A percentile compares a stretch with the other conserved stretches of the same genome.
Evolutionary conservation across 1,139 yeast genomes (phyloP).

Genomic region (Nakaseomyces sp.): DNA sequence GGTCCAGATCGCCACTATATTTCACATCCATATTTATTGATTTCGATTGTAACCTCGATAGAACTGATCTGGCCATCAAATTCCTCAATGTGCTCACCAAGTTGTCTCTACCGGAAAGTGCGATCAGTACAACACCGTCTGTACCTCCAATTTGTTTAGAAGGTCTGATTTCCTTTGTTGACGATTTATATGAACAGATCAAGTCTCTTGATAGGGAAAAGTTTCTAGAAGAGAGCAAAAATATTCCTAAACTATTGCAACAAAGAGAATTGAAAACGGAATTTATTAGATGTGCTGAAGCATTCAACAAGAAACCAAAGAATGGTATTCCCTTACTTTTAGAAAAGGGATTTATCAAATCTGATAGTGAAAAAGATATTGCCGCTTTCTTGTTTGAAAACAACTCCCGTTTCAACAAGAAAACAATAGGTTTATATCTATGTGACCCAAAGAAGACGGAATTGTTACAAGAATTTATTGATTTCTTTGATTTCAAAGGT

Average conservation of each 20-base stretch:
- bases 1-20: conserved; percentile 75
- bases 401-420: conserved; percentile 77
- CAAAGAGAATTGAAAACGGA: conserved; percentile 57
- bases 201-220: conserved; percentile 29
- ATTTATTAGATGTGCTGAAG: conserved; percentile 64
- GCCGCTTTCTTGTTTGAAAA: conserved; percentile 72
- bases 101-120: conserved; percentile 73
- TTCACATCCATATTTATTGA: conserved; percentile 71
- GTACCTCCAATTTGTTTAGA: conserved; percentile 92
- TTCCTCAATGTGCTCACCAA: conserved; percentile 65
- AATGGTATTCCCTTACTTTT: conserved; percentile 59
- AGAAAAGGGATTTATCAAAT: conserved; percentile 55
- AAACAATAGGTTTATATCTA: conserved; percentile 74
- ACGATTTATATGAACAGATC: conserved; percentile 53
- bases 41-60: conserved; percentile 86
- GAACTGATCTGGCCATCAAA: conserved; percentile 68
- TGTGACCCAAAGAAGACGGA: conserved; percentile 65
- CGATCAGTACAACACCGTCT: conserved; percentile 64
- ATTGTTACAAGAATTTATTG: conserved; percentile 57
- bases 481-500: conserved; percentile 62
- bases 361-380: conserved; percentile 49
- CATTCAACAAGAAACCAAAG: conserved; percentile 70
- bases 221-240: conserved; percentile 10
- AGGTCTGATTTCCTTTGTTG: conserved; percentile 64
- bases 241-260: conserved; percentile 17